Conservation (phyloP, 2,329 filamentous ascomycete species). For the Ophiocordyceps camponoti-rufipedis region DNA sequence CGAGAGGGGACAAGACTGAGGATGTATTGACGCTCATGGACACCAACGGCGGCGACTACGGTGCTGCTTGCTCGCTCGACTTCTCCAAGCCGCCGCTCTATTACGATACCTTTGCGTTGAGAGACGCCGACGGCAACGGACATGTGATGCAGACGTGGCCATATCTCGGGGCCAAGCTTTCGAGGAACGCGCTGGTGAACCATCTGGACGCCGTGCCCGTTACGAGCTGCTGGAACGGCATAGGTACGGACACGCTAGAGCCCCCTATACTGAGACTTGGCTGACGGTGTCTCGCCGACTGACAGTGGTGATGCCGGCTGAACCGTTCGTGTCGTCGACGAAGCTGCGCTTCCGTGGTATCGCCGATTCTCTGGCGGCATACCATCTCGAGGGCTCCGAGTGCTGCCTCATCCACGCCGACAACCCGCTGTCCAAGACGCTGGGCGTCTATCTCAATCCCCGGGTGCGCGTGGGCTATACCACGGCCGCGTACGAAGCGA, state of each 20-base stretch:
- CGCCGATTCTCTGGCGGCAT: constrained; percentile 37
- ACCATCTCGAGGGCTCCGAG: constrained; percentile 58
- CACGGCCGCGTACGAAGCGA: constrained; percentile 28
- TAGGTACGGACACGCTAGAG: constrained; percentile 11
- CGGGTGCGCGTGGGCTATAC: constrained; percentile 50
- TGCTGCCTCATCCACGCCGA: constrained; percentile 64
- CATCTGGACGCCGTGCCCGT: constrained; percentile 27
- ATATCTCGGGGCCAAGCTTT: constrained; percentile 32
- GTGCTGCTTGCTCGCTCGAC: constrained; percentile 43
- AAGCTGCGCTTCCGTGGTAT: constrained; percentile 44
- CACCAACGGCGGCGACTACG: constrained; percentile 39
- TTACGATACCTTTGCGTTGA: constrained; percentile 45
- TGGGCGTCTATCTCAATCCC: constrained; percentile 51
- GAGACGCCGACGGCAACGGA: constrained; percentile 31
- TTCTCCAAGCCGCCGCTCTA: constrained; percentile 33
- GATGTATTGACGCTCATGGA: constrained; percentile 36
- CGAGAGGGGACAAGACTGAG: constrained; percentile 19
- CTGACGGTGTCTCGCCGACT: neutral
- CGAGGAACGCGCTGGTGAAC: constrained; percentile 32
- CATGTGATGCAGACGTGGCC: constrained; percentile 38
- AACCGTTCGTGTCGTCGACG: constrained; percentile 30
- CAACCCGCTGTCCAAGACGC: constrained; percentile 33
- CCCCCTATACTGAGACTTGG: neutral
- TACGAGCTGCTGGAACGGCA: constrained; percentile 26
- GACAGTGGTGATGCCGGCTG: constrained; percentile 29